These are phyloP conservation scores for Cystobasidium ongulense DNA, from an alignment of 768 basidiomycete species.

Conservation along the genomic window DNA sequence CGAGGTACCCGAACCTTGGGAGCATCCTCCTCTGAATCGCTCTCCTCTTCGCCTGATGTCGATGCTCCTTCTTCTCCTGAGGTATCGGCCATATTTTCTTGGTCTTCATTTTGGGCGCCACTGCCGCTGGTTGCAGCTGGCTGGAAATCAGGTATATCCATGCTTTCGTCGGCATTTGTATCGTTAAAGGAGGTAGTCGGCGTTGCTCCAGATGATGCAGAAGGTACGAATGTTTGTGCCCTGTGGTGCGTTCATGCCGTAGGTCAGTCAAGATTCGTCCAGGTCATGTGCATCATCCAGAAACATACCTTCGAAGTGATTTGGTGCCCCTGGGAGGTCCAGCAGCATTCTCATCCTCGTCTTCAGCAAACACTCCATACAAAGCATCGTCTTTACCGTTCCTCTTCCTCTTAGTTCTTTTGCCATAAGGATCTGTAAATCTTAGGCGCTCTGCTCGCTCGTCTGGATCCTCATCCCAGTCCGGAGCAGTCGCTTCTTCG, in stretches of 20 bases:
- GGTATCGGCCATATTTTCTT: slow-evolving; percentile 39
- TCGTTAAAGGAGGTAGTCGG: not conserved
- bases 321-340: not conserved
- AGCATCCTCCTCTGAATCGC: slow-evolving; percentile 52
- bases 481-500: slow-evolving; percentile 51
- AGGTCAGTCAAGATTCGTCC: slow-evolving; percentile 10
- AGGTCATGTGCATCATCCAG: slow-evolving; percentile 48
- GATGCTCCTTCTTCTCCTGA: slow-evolving; percentile 32
- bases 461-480: slow-evolving; percentile 56
- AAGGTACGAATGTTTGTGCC: slow-evolving; percentile 44
- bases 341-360: slow-evolving; percentile 53
- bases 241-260: slow-evolving; percentile 34
- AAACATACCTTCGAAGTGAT: not conserved
- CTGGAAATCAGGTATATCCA: slow-evolving; percentile 50
- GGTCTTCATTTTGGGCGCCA: slow-evolving; percentile 47
- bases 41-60: slow-evolving; percentile 38
- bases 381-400: slow-evolving; percentile 60
- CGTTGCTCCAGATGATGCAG: slow-evolving; percentile 37
- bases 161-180: not conserved
- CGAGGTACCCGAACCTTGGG: slow-evolving; percentile 55
- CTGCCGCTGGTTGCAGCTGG: slow-evolving; percentile 46
- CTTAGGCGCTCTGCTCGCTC: slow-evolving; percentile 64
- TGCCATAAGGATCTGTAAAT: slow-evolving; percentile 63
- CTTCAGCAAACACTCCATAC: slow-evolving; percentile 68
- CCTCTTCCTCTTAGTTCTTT: slow-evolving; percentile 54